Percentiles rank a stretch among this genome's conserved stretches.
Evolutionary conservation across 75 land plant genomes (phyloP).

Genomic region (Adiantum capillusveneris): DNA sequence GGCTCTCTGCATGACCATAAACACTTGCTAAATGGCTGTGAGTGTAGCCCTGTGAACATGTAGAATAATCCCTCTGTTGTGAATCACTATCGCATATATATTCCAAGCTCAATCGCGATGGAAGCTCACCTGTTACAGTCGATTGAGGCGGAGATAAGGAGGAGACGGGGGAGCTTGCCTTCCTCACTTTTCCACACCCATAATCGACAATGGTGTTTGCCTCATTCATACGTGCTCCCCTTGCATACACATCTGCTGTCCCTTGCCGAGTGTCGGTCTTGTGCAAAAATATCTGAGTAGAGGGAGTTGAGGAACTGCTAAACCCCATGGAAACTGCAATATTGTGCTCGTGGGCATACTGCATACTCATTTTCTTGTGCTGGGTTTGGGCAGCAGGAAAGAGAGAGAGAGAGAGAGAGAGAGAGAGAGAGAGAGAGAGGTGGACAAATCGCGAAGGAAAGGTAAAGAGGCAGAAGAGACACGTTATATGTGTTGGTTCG

Average conservation of each 20-base stretch:
- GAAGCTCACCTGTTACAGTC: not conserved
- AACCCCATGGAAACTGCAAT: not conserved
- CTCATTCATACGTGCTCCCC: not conserved
- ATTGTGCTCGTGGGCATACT: not conserved
- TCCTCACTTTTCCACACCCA: not conserved
- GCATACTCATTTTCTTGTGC: constrained; percentile 2
- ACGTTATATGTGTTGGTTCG: no score
- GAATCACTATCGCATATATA: not conserved
- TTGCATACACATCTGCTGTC: not conserved
- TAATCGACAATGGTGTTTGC: not conserved
- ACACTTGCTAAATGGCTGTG: not conserved
- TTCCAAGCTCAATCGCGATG: not conserved
- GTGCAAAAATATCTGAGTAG: not conserved
- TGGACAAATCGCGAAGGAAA: no score
- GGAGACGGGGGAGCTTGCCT: not conserved
- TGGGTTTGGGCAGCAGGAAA: no score
- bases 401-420: no score
- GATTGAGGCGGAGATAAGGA: constrained; percentile 1
- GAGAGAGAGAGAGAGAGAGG: no score
- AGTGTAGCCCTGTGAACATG: not conserved
- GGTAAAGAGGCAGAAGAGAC: no score
- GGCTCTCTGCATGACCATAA: not conserved
- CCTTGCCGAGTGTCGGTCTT: no score
- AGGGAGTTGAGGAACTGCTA: not conserved
- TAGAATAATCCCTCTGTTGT: not conserved